Evolutionary conservation across 441 rosid genomes (phyloP), one percentile per base, ranked within the genome.

Genomic region (Adansonia rubrostipa): DNA sequence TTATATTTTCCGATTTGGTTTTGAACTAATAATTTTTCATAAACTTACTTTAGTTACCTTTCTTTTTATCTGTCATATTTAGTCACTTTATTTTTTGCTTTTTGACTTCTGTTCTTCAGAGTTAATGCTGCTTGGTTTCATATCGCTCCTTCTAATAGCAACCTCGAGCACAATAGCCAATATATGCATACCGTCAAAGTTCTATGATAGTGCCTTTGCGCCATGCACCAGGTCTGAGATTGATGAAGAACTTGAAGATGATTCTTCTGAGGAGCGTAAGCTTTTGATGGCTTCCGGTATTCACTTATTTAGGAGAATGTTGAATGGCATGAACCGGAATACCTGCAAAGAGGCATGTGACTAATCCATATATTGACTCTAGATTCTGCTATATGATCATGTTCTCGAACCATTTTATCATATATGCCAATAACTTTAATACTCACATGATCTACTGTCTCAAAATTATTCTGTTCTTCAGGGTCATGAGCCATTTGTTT

Each of bases 71-170:
- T 61, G 42, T 81, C 67, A 65, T 67, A 45, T 77, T 61, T 77
- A 36, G 44, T 44, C 13, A 2, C 50, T 15, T 54, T 64, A 63
- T 72, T 33, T 65, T 7, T 6, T 17, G 15, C 19, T 33, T 78
- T 65, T 61, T 70, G 74, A 44, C 58, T 73, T 73, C 10, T 65
- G 0, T 84, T 36, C 45, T 78, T 69, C 90, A 95, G 99, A 95
- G 88, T 82, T 95, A 92, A 95, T 95, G 99, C 92, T 95, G 84
- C 99, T 95, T 75, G 99, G 97, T 47, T 95, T 92, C 86, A 95
- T 95, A 80, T 95, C 99, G 71, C 97, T 95, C 76, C 91, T 95
- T 80, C 86, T 95, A 42, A 91, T 95, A 56, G 97, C 99, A 54
- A 89, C 94, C 73, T 95, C 99, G 7, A 86, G 91, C 83, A 65